Conservation (phyloP, 139 green algal genomes). For the Closterium sp. region DNA sequence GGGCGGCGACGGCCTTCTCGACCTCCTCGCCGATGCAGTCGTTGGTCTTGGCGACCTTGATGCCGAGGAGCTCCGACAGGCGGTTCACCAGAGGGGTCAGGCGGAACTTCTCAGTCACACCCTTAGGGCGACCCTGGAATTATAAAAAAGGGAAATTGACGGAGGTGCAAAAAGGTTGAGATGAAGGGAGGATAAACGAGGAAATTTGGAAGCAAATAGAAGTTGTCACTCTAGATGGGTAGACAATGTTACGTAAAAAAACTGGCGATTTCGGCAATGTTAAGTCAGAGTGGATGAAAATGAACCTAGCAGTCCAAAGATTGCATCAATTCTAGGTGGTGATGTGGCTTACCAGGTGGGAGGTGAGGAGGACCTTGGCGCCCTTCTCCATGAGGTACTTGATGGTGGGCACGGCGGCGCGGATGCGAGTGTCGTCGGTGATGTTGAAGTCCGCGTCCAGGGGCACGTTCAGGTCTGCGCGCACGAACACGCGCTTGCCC, state of each 20-base stretch:
- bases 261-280: too few relatives aligned
- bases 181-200: too few relatives aligned
- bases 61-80: slow-evolving; percentile 82
- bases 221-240: not conserved
- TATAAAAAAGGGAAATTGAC: slow-evolving; percentile 11
- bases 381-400: slow-evolving; percentile 91
- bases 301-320: too few relatives aligned
- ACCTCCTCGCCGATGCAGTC: slow-evolving; percentile 96
- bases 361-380: slow-evolving; percentile 95
- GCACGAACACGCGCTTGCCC: slow-evolving; percentile 85
- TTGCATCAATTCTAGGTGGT: too few relatives aligned
- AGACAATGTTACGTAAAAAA: not conserved
- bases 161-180: slow-evolving; percentile 7
- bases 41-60: slow-evolving; percentile 74
- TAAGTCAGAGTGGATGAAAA: too few relatives aligned
- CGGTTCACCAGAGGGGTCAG: slow-evolving; percentile 74
- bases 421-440: slow-evolving; percentile 97
- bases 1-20: slow-evolving; percentile 61
- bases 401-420: slow-evolving; percentile 92
- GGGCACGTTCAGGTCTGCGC: slow-evolving; percentile 96
- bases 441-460: slow-evolving; percentile 90
- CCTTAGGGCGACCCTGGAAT: slow-evolving; percentile 84
- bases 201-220: not conserved
- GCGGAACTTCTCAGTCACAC: slow-evolving; percentile 91
- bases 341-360: slow-evolving; percentile 70